Evolutionary conservation across 2,329 filamentous ascomycete species (phyloP), one percentile per base, ranked within the genome.

Genomic region (Ophiostoma pallidulum): DNA sequence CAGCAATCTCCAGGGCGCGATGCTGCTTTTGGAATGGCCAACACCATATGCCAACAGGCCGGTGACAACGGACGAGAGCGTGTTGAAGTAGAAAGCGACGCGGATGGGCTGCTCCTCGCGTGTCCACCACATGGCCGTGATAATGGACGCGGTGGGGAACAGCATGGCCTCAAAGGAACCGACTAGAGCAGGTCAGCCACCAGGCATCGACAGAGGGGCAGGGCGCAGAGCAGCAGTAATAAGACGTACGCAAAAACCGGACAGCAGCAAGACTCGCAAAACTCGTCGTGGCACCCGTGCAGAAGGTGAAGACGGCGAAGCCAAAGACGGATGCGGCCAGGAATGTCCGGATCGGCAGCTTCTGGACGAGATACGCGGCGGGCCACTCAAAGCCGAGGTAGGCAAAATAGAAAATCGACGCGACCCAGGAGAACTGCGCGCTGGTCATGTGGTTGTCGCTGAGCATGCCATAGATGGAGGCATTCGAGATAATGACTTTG

Each of bases 81-180:
- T 40, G 35, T 41, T 41, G 40, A 62, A 65, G 78, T 77, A 81
- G 56, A 80, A 68, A 16, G 71, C 74, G 58, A 79, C 78, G 8
- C 78, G 70, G 8, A 75, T 73, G 4, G 75, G 73, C 56, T 76
- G 74, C 59, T 82, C 78, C 2, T 66, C 19, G 16, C 22, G 71
- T 24, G 68, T 72, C 56, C 78, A 81, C 69, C 74, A 81, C 57
- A 75, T 70, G 48, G 73, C 75, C 53, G 72, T 78, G 54, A 82
- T 74, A 45, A 82, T 66, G 65, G 80, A 76, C 48, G 81, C 60
- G 1, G 72, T 77, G 1, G 78, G 79, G 2, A 72, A 73, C 47
- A 81, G 74, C 3, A 74, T 75, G 3, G 78, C 74, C 58, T 75
- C 78, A 49, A 81, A 80, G 42, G 78, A 70, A 28, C 78, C 78